Base-by-base conservation (phyloP, 1,284 basidiomycete genomes). In the Ceratobasidium theobromae region DNA sequence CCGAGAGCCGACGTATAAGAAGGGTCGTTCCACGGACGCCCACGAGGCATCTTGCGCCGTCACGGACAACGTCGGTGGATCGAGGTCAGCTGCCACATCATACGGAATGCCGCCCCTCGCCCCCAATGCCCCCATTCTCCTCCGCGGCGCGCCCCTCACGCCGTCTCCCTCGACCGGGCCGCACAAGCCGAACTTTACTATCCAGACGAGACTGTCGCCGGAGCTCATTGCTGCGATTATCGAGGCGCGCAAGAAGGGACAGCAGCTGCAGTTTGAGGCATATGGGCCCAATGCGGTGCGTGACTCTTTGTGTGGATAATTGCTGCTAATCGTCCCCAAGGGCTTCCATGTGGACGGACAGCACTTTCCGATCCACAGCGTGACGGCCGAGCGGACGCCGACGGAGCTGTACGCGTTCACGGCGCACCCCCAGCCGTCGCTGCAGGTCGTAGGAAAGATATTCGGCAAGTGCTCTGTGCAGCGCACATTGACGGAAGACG, bases 281-380 rank as follows among this genome's bases (percentile, higher is more conserved):
- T 62, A 51, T 21, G 58, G 58, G 8, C 58, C 58, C 21, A 46
- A 52, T 35, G 58, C 58, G 40, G 58, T 62, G 46, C 33, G 58
- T 62, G 1, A 12, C 25, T 2, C 18, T 23, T 27, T 23, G 32
- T 51, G 35, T 2, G 33, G 32, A n/a, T 27, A 12, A 3, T 23
- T 0, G 1, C 33, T 1, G 46, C 48, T 52, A 28, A 49, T 30
- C 2, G 18, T 16, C 4, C 35, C 8, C 32, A 30, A 62, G 58
- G 58, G 58, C 58, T 62, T 62, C 48, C 58, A 62, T 48, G 51
- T 62, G 18, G 58, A 62, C 30, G 58, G 58, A 45, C 46, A 62
- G 58, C 58, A 62, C 58, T 62, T 62, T 52, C 58, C 58, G 3
- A 23, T 62, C 48, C 18, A 38, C 35, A 62, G 48, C 33, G 58